These are phyloP conservation scores for Prinsepia uniflora DNA, from an alignment of 306 rosid species.

Conservation along the genomic window DNA sequence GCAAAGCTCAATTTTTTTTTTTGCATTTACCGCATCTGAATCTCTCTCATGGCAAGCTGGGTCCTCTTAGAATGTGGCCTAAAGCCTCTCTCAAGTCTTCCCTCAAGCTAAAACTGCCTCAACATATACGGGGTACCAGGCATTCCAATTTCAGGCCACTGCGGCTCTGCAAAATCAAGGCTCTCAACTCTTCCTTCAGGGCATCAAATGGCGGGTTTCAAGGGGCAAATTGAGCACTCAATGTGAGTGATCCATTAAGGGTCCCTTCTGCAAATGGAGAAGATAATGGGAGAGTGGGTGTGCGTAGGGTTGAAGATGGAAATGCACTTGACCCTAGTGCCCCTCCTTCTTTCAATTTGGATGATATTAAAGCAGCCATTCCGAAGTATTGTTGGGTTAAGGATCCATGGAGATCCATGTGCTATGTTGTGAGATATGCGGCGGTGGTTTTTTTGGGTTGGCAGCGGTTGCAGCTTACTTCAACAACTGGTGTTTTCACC, in stretches of 20 bases:
- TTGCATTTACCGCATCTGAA: conserved; percentile 28
- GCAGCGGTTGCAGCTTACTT: conserved; percentile 74
- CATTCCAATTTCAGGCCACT: conserved; percentile 35
- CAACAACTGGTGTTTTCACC: conserved; percentile 88
- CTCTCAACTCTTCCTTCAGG: conserved; percentile 23
- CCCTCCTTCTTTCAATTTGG: conserved; percentile 72
- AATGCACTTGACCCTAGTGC: conserved; percentile 60
- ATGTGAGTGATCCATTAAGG: conserved; percentile 75
- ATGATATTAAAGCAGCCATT: conserved; percentile 78
- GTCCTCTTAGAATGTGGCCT: conserved; percentile 86
- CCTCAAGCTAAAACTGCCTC: conserved; percentile 47
- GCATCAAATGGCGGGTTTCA: conserved; percentile 23
- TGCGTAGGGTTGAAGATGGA: conserved; percentile 27
- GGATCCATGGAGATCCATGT: conserved; percentile 88
- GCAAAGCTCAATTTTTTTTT: conserved; percentile 1
- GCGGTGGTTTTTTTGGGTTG: conserved; percentile 70
- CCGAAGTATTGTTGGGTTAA: conserved; percentile 97
- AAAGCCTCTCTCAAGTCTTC: conserved; percentile 52
- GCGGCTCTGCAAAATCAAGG: conserved; percentile 8
- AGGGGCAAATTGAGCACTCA: conserved; percentile 54
- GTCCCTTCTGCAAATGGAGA: too few species aligned
- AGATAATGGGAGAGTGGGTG: conserved; percentile 24
- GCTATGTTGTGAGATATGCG: conserved; percentile 87
- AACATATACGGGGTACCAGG: conserved; percentile 18
- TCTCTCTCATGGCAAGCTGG: conserved; percentile 70